Evolutionary conservation across 2,329 filamentous ascomycete species (phyloP).

Genomic region (Colletotrichum magnum): DNA sequence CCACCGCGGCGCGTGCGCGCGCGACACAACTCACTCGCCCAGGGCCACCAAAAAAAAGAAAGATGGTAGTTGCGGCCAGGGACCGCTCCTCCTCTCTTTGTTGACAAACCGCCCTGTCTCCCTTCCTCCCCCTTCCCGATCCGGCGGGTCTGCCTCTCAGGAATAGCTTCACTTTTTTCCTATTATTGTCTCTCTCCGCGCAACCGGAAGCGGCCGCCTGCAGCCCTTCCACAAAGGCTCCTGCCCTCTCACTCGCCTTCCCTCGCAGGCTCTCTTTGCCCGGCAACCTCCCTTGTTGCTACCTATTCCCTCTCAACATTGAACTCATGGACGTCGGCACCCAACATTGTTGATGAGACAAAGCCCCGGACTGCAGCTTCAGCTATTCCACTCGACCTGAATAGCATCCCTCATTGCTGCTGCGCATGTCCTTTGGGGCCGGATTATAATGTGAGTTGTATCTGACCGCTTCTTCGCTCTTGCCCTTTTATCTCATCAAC

Average conservation of each 20-base stretch:
- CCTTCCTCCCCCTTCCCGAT: slow-evolving; percentile 38
- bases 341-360: slow-evolving; percentile 37
- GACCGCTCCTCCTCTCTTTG: slow-evolving; percentile 38
- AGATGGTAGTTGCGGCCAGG: slow-evolving; percentile 38
- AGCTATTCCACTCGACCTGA: not conserved
- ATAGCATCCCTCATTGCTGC: slow-evolving; percentile 8
- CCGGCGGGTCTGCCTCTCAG: slow-evolving; percentile 37
- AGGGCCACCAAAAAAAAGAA: slow-evolving; percentile 9
- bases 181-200: not conserved
- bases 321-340: slow-evolving; percentile 30
- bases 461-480: slow-evolving; percentile 11
- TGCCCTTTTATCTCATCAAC: slow-evolving; percentile 13
- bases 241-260: slow-evolving; percentile 3
- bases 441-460: slow-evolving; percentile 39
- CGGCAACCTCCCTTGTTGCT: slow-evolving; percentile 31
- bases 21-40: slow-evolving; percentile 15
- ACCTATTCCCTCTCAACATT: slow-evolving; percentile 30
- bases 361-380: slow-evolving; percentile 12
- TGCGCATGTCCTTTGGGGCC: slow-evolving; percentile 22
- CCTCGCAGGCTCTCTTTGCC: slow-evolving; percentile 20
- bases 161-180: slow-evolving; percentile 37
- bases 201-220: slow-evolving; percentile 19
- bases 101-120: slow-evolving; percentile 30
- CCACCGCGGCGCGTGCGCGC: slow-evolving; percentile 36
- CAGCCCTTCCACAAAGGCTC: slow-evolving; percentile 24